phyloP scores from a whole-genome alignment of 2,329 filamentous ascomycete species.

The Aspergillus versicolor region DNA sequence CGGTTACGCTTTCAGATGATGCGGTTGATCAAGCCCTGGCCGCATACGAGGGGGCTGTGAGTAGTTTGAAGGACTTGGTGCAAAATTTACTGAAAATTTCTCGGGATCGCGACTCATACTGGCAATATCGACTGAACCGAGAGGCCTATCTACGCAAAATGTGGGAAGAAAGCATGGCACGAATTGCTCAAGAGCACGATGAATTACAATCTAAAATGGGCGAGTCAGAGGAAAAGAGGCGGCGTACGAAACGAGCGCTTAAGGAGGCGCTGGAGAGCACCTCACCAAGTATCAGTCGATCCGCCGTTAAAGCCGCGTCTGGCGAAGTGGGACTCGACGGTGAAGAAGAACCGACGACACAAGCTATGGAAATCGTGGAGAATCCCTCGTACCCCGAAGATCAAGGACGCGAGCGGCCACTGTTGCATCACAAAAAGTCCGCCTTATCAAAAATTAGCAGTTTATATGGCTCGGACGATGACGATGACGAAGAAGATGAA shows the following conservation, averaged over 20 bases:
- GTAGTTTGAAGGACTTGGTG: constrained; percentile 79
- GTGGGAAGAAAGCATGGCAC: constrained; percentile 99
- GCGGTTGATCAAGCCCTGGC: constrained; percentile 73
- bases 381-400: constrained; percentile 10
- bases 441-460: constrained; percentile 69
- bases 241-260: constrained; percentile 82
- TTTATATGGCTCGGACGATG: constrained; percentile 71
- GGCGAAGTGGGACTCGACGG: constrained; percentile 32
- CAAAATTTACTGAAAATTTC: constrained; percentile 89
- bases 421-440: constrained; percentile 60
- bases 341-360: constrained; percentile 34
- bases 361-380: constrained; percentile 12
- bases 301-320: constrained; percentile 29
- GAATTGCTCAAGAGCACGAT: constrained; percentile 93
- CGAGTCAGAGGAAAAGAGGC: constrained; percentile 86
- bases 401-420: constrained; percentile 4
- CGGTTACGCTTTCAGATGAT: constrained; percentile 71
- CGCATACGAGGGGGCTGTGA: constrained; percentile 87
- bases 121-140: constrained; percentile 91
- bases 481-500: constrained; percentile 72
- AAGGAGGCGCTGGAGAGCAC: constrained; percentile 74
- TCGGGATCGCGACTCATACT: constrained; percentile 89
- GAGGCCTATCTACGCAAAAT: constrained; percentile 89
- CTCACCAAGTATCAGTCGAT: constrained; percentile 41
- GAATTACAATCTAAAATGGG: constrained; percentile 82